phyloP scores from a whole-genome alignment of 2,329 filamentous ascomycete species.

The Aciculosporium take region DNA sequence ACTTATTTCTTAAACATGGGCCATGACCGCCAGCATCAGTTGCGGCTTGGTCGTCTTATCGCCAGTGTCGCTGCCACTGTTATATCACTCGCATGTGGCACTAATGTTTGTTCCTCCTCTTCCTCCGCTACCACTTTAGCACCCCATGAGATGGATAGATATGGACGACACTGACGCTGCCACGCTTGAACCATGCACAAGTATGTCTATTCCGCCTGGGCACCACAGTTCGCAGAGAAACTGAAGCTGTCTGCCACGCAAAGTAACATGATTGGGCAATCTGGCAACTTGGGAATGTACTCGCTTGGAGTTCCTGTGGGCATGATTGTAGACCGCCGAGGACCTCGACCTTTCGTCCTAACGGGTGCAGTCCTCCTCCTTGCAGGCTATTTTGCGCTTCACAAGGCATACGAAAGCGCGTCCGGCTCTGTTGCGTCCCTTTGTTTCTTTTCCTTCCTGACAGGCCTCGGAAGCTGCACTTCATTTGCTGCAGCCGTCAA shows the following conservation, averaged over 20 bases:
- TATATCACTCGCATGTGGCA: conserved; percentile 81
- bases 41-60: conserved; percentile 54
- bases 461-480: conserved; percentile 77
- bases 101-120: conserved; percentile 51
- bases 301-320: conserved; percentile 78
- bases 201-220: conserved; percentile 99
- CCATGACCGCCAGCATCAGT: conserved; percentile 18
- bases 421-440: conserved; percentile 44
- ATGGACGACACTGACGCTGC: background rate
- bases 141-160: background rate
- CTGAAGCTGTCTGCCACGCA: conserved; percentile 82
- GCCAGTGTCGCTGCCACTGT: conserved; percentile 75
- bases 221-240: conserved; percentile 80
- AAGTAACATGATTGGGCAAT: conserved; percentile 78
- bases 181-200: conserved; percentile 22
- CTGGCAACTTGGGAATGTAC: conserved; percentile 89
- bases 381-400: conserved; percentile 74
- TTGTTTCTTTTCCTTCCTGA: conserved; percentile 74
- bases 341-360: conserved; percentile 65
- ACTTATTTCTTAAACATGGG: conserved; percentile 10
- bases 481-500: conserved; percentile 87
- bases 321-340: conserved; percentile 69
- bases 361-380: conserved; percentile 59
- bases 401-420: conserved; percentile 60
- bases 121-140: background rate